Base-by-base conservation (phyloP, 208 protist genomes). In the Crithidia thermophila region DNA sequence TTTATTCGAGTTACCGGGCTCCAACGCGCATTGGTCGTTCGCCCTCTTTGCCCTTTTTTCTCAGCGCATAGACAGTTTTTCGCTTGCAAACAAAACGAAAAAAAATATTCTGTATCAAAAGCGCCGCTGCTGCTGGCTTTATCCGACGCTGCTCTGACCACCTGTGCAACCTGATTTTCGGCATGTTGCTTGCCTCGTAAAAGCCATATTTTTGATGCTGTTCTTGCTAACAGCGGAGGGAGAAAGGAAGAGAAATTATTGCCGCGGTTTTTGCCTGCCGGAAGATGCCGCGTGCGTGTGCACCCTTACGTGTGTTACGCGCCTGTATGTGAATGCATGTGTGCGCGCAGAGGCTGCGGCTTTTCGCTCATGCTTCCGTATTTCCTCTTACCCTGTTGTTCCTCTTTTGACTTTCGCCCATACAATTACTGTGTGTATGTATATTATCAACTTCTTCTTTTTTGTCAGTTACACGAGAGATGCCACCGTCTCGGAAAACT, bases 401-500 rank as follows among this genome's bases (percentile, higher is more conserved):
- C 42, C n/a, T n/a, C n/a, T 53, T 65, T 14, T 53, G 0, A 16
- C 11, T 36, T 21, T 28, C 1, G 4, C 11, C 3, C 0, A 40
- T 63, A 16, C 45, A 0, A 13, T 63, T 64, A 36, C 8, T 55
- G 7, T 57, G 45, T 43, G 4, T 21, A 52, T 13, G 4, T 3
- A 21, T 10, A 16, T 45, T 3, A 30, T 50, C 9, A n/a, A 21
- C 45, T 30, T 25, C 16, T 20, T 13, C 0, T 40, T 4, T 61
- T 51, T 14, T 42, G 7, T 10, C 2, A 34, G 45, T 63, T 33
- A 25, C 49, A 21, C 33, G 45, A n/a, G 23, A 43, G 46, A 65
- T 75, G 69, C 61, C 61, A 20, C 61, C 42, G 64, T 37, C 51
- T 18, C 62, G 27, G 5, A 72, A 76, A 58, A 51, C 58, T 3